Evolutionary conservation across 1,139 yeast species (phyloP), one percentile per base, ranked within the genome.

Genomic region (Lodderomyces margitis): DNA sequence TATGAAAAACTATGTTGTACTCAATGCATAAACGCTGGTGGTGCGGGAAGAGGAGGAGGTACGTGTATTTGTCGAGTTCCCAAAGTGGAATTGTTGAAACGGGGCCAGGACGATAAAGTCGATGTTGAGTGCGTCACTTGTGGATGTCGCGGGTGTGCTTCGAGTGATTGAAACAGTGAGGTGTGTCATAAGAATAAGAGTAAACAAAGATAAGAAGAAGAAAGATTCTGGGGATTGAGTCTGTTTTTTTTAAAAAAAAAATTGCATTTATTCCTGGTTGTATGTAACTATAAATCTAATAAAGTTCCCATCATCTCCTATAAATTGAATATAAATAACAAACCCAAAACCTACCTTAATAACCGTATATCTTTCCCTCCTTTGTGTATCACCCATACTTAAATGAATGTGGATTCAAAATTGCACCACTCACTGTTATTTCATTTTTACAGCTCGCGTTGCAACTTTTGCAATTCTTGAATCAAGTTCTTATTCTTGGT

Each of bases 1-100:
- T 89, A 89, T 61, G 97, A 89, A 57, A 78, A 83, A 46, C 65
- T 89, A 42, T 89, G 98, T 56, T 89, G 98, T 57, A 62, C 89
- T 46, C 75, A 78, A 50, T 89, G 98, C 57, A 87, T 81, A 52
- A 78, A 77, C 51, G 17, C 21, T 12, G 15, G 23, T 7, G 36
- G 36, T 8, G 14, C 21, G n/a, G 30, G 33, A 15, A n/a, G n/a
- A n/a, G 83, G 82, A 49, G 82, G 81, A 9, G 75, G 79, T 5
- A 74, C 91, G 0, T 89, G 97, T 62, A 79, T 89, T 16, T 89
- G 97, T 55, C 68, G 97, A 42, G 96, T 89, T 1, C 96, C 97
- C 1, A 75, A 81, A 50, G 72, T 75, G 3, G 72, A 66, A 15
- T 62, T 75, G 37, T 58, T 70, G 21, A 74, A 69, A 36, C 65